phyloP scores from a whole-genome alignment of 2,329 filamentous ascomycete genomes.

The Grosmannia serpens region DNA sequence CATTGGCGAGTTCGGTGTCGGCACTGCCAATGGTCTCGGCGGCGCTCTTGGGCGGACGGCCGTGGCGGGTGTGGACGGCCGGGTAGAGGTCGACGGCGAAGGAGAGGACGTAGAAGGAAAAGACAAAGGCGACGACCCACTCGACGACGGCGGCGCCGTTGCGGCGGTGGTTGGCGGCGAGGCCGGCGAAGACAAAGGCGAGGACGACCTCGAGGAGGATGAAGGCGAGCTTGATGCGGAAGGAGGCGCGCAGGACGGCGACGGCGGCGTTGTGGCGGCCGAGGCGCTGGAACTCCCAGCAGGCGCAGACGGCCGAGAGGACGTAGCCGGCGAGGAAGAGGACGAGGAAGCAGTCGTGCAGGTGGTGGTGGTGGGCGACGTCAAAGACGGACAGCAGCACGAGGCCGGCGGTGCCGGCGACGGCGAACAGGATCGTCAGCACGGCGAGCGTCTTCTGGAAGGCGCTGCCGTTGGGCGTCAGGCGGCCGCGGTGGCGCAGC shows the following conservation, averaged over 20 bases:
- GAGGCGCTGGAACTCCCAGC: conserved; percentile 79
- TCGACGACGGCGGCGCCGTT: conserved; percentile 71
- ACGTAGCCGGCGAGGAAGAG: conserved; percentile 84
- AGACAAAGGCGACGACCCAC: conserved; percentile 69
- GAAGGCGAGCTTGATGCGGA: conserved; percentile 80
- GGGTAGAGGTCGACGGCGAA: conserved; percentile 84
- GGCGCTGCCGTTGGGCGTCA: conserved; percentile 58
- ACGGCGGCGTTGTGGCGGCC: conserved; percentile 70
- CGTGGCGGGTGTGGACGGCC: conserved; percentile 50
- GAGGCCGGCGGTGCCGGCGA: conserved; percentile 67
- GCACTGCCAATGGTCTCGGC: background rate
- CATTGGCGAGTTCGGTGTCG: background rate
- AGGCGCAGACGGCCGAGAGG: conserved; percentile 76
- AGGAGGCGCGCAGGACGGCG: conserved; percentile 61
- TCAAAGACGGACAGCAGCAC: conserved; percentile 82
- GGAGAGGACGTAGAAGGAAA: conserved; percentile 76
- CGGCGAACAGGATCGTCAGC: conserved; percentile 54
- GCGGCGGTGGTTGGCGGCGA: conserved; percentile 33
- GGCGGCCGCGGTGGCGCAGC: conserved; percentile 69
- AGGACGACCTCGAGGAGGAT: conserved; percentile 69
- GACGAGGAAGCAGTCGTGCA: conserved; percentile 67
- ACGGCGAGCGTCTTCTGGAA: conserved; percentile 51
- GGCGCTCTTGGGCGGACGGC: conserved; percentile 7
- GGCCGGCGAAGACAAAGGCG: conserved; percentile 58
- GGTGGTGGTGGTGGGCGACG: conserved; percentile 50